Evolutionary conservation across 2,329 filamentous ascomycete species (phyloP), one percentile per base, ranked within the genome.

Genomic region (Nemania abortiva): DNA sequence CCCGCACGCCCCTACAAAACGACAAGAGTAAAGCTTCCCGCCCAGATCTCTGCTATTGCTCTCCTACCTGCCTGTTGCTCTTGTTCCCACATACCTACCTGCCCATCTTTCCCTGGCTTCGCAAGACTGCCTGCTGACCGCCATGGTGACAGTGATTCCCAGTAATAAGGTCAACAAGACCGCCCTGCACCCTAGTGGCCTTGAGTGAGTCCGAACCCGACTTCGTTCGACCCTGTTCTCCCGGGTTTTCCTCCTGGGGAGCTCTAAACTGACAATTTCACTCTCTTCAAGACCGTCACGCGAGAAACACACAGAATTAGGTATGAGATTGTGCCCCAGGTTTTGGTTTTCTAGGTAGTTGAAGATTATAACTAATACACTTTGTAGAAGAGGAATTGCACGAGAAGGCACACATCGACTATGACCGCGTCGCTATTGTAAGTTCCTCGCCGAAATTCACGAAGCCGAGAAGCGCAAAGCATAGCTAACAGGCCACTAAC

Each of bases 351-450:
- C 4, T n/a, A 18, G 54, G 47, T 66, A 47, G 50, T 59, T 49
- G 24, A 37, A 18, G 11, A 20, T 52, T n/a, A n/a, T 37, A 31
- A 72, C 74, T 74, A 71, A 72, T 66, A 70, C 68, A 73, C 66
- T 58, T 47, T 65, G 62, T 74, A 85, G 87, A 99, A 85, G 94
- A 98, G 85, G 94, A 97, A 82, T 92, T 99, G 71, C 95, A 98
- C 84, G 94, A 98, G 84, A 94, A 92, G 80, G 96, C 96, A 75
- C 95, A 99, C 88, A 99, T 99, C 80, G 96, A 99, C 88, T 99
- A 98, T 82, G 93, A 98, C 84, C 92, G 94, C 80, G 96, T 99
- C 79, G 93, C 96, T 73, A 99, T 99, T 87, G 95, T 97, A 88
- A 82, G 93, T 81, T 18, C 52, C 49, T 50, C 20, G 6, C n/a